Conservation (phyloP, 176 grass and related monocot species). For the Carex littledalei region DNA sequence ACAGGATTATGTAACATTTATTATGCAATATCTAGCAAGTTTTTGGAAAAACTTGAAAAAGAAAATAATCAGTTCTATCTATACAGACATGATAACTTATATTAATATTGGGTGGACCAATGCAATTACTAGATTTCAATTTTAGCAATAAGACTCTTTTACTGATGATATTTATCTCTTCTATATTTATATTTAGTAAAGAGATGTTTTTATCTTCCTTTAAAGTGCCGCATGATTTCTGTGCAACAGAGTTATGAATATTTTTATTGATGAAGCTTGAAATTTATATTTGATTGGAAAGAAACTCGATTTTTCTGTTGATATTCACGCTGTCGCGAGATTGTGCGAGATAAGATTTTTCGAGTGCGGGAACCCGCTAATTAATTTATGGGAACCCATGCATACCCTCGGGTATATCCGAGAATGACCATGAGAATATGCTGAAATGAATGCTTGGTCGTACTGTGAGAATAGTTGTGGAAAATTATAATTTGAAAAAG, state of each 20-base stretch:
- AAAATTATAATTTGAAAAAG: no score
- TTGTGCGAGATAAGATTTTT: no score
- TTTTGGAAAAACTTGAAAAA: not conserved
- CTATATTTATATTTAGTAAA: not conserved
- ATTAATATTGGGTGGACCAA: constrained; percentile 2
- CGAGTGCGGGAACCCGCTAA: no score
- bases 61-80: not conserved
- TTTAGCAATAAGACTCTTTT: not conserved
- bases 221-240: not conserved
- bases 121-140: not conserved
- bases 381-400: no score
- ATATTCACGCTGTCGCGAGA: not conserved
- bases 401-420: no score
- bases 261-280: not conserved
- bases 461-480: no score
- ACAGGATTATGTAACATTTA: not conserved
- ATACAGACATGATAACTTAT: not conserved
- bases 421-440: no score
- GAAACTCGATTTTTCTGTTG: not conserved
- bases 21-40: not conserved
- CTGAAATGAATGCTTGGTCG: no score
- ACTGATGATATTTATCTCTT: not conserved
- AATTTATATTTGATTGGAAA: not conserved
- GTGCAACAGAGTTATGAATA: not conserved
- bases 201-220: not conserved